Evolutionary conservation across 306 rosid species (phyloP).

Genomic region (Vigna angularis): DNA sequence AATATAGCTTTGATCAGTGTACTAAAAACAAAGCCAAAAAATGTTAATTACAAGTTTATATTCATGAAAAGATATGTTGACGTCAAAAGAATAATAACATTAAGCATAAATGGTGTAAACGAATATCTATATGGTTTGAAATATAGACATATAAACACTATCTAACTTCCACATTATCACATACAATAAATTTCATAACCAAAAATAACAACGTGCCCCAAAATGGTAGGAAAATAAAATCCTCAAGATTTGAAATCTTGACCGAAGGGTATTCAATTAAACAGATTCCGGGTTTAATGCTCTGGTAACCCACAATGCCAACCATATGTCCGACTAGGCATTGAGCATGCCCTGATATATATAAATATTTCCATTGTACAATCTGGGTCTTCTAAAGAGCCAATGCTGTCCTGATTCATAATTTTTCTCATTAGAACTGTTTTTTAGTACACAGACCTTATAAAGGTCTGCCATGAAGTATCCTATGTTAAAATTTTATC

Average conservation of each 20-base stretch:
- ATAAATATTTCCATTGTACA: slow-evolving; percentile 4
- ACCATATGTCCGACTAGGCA: neutral
- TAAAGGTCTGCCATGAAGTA: neutral
- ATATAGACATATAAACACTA: neutral
- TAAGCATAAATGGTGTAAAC: neutral
- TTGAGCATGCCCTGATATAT: neutral
- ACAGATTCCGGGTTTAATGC: neutral
- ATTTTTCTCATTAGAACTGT: neutral
- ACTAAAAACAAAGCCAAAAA: neutral
- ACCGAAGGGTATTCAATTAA: neutral
- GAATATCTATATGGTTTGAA: neutral
- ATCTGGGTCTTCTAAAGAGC: neutral
- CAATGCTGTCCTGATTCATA: neutral
- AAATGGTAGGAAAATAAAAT: neutral
- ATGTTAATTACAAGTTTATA: neutral
- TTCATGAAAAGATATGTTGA: neutral
- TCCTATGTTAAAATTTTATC: neutral
- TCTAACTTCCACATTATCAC: slow-evolving; percentile 4
- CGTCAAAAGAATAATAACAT: neutral
- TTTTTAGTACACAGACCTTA: neutral
- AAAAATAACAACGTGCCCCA: neutral
- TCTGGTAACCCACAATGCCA: neutral
- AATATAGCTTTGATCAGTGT: neutral
- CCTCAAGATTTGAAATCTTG: neutral
- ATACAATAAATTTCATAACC: neutral